Evolutionary conservation across 257 asterid species (phyloP).

Genomic region (Henckelia pumila): DNA sequence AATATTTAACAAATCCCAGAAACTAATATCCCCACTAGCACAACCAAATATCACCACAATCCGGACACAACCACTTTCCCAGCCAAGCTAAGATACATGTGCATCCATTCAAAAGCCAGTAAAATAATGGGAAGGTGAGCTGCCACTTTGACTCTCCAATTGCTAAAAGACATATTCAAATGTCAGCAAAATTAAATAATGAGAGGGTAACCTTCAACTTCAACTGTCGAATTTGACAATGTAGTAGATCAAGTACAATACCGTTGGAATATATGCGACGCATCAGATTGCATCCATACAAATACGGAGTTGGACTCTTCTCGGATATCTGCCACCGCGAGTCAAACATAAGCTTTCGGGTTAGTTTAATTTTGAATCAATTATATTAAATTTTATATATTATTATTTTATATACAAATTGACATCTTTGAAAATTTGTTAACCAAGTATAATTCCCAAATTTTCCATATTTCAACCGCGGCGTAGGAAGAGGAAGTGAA

Average conservation of each 20-base stretch:
- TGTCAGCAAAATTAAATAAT: background rate
- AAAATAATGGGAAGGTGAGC: background rate
- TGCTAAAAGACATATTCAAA: background rate
- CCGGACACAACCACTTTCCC: conserved; percentile 8
- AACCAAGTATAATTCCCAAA: too few relatives aligned
- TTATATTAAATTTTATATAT: too few relatives aligned
- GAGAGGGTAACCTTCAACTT: background rate
- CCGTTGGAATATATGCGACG: too few relatives aligned
- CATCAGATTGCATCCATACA: too few relatives aligned
- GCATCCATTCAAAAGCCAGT: background rate
- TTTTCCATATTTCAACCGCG: too few relatives aligned
- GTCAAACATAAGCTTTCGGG: too few relatives aligned
- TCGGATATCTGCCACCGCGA: too few relatives aligned
- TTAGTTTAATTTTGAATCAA: too few relatives aligned
- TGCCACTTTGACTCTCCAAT: background rate
- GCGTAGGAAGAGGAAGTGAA: background rate
- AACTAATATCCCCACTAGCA: conserved; percentile 27
- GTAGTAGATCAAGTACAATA: too few relatives aligned
- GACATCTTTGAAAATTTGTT: too few relatives aligned
- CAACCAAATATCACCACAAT: background rate
- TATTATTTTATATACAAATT: too few relatives aligned
- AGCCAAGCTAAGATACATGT: background rate
- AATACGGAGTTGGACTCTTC: too few relatives aligned
- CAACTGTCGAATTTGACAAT: background rate
- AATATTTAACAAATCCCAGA: conserved; percentile 31